These are phyloP conservation scores for Cetradonia linearis DNA, from an alignment of 495 filamentous ascomycete genomes.

Conservation along the genomic window DNA sequence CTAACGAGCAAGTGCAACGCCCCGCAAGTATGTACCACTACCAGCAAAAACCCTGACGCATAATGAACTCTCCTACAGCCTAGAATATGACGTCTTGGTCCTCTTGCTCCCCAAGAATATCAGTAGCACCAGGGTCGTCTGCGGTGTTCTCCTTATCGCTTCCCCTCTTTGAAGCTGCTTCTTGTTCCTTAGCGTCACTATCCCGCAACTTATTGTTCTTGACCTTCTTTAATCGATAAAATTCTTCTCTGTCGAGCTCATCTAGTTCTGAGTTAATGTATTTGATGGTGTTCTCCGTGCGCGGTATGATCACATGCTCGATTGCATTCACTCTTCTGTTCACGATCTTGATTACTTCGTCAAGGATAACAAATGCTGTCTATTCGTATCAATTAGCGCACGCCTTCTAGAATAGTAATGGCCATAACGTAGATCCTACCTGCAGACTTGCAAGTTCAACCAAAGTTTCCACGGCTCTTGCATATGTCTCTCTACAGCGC, in stretches of 20 bases:
- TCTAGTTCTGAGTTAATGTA: slow-evolving; percentile 99
- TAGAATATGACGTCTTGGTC: slow-evolving; percentile 96
- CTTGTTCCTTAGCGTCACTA: slow-evolving; percentile 32
- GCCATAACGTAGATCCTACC: slow-evolving; percentile 32
- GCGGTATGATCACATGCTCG: slow-evolving; percentile 95
- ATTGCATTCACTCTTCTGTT: slow-evolving; percentile 98
- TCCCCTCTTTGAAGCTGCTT: slow-evolving; percentile 28
- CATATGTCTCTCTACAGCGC: slow-evolving; percentile 89
- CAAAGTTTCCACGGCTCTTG: slow-evolving; percentile 90
- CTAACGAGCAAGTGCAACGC: neutral
- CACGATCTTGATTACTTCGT: slow-evolving; percentile 98
- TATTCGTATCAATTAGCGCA: slow-evolving; percentile 26
- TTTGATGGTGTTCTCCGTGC: slow-evolving; percentile 98
- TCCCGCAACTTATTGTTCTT: slow-evolving; percentile 91
- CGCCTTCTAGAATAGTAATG: no score
- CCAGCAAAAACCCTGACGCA: neutral
- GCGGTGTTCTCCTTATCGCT: slow-evolving; percentile 36
- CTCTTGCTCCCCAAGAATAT: slow-evolving; percentile 75
- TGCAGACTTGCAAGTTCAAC: slow-evolving; percentile 94
- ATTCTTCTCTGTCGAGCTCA: slow-evolving; percentile 95
- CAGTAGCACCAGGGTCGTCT: slow-evolving; percentile 41
- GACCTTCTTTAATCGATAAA: slow-evolving; percentile 94
- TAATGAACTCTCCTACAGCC: neutral
- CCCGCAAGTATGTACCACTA: neutral
- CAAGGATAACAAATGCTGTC: slow-evolving; percentile 95